Conservation (phyloP, 2,329 filamentous ascomycete genomes). For the Sarocladium strictum region DNA sequence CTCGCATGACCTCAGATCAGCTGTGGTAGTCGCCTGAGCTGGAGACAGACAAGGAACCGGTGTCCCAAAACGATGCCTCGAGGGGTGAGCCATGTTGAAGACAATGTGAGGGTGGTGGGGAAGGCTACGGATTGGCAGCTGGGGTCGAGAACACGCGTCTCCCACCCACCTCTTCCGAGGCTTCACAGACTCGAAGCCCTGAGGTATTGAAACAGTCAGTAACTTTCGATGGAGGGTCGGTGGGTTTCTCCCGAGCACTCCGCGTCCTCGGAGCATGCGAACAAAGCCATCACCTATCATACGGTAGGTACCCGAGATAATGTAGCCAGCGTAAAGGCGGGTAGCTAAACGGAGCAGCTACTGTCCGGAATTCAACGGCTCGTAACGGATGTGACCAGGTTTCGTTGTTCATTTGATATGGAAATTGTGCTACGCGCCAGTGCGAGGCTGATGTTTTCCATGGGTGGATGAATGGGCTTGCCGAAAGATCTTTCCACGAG, state of each 20-base stretch:
- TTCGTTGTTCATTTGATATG: too few species aligned
- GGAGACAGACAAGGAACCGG: not conserved
- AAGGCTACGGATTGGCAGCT: conserved; percentile 1
- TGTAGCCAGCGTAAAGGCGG: too few species aligned
- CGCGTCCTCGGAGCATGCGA: not conserved
- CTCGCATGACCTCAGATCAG: too few species aligned
- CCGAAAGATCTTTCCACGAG: not conserved
- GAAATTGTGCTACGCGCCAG: not conserved
- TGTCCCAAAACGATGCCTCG: not conserved
- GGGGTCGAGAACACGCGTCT: conserved; percentile 6
- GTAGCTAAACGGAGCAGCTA: too few species aligned
- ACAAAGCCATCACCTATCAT: too few species aligned
- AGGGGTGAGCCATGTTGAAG: not conserved
- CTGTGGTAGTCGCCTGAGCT: too few species aligned
- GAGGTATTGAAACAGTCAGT: not conserved
- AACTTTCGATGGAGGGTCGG: too few species aligned
- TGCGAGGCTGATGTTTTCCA: not conserved
- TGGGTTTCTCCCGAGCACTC: not conserved
- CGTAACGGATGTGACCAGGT: not conserved
- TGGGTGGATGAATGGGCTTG: too few species aligned
- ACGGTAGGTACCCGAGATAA: too few species aligned
- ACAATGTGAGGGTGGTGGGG: not conserved
- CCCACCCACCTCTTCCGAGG: conserved; percentile 5
- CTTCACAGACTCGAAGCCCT: not conserved
- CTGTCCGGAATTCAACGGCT: not conserved